phyloP scores from a whole-genome alignment of 495 filamentous ascomycete genomes.

The Lophium mytilinum region DNA sequence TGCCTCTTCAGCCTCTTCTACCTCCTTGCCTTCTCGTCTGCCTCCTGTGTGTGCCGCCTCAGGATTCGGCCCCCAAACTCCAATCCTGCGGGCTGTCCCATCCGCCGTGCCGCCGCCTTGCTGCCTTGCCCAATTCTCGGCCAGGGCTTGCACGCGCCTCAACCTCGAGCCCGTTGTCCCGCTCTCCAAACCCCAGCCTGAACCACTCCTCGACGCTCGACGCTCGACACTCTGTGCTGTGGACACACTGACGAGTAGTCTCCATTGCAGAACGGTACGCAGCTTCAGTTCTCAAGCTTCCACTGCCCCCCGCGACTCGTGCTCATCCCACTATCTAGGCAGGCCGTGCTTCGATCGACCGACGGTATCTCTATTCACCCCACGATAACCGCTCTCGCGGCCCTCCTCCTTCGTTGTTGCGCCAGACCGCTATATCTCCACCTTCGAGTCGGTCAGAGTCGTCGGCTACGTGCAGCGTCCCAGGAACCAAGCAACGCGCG shows the following conservation, averaged over 20 bases:
- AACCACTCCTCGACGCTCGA: background rate
- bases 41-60: background rate
- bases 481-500: slow-evolving; percentile 13
- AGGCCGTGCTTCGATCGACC: background rate
- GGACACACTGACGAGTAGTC: background rate
- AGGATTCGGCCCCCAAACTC: background rate
- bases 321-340: background rate
- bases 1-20: background rate
- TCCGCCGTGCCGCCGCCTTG: background rate
- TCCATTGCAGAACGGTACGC: background rate
- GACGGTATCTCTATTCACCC: too few relatives aligned
- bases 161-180: background rate
- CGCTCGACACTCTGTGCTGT: background rate
- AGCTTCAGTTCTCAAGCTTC: background rate
- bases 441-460: slow-evolving; percentile 16
- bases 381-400: background rate
- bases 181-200: background rate
- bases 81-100: background rate
- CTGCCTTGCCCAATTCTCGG: slow-evolving; percentile 10
- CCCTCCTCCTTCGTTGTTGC: background rate
- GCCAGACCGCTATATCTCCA: background rate
- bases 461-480: slow-evolving; percentile 18
- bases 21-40: background rate
- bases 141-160: slow-evolving; percentile 21
- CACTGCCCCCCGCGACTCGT: background rate